Percentiles rank a stretch among this genome's conserved stretches.
phyloP scores from a whole-genome alignment of 495 filamentous ascomycete species.

The Staphylotrichum tortipilum region DNA sequence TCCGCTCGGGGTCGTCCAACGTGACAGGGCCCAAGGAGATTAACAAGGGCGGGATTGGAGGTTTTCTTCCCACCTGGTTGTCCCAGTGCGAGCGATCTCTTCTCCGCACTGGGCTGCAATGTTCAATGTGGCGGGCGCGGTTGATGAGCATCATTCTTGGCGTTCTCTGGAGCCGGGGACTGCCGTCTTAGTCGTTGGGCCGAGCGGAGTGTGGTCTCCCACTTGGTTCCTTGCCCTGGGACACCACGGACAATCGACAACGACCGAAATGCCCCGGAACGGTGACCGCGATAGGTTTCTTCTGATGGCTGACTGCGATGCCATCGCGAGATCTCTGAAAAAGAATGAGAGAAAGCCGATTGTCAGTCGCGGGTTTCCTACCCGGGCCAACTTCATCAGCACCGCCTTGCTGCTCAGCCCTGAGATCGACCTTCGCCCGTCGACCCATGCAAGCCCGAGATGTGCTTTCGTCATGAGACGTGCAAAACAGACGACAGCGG shows the following conservation, averaged over 20 bases:
- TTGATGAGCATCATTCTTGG: neutral
- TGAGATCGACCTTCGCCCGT: neutral
- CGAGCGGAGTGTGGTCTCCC: neutral
- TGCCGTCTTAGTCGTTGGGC: neutral
- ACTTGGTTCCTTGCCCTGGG: no score
- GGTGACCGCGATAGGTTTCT: no score
- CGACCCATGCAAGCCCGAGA: neutral
- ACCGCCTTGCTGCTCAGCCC: neutral
- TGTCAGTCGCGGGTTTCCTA: no score
- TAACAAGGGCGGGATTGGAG: slow-evolving; percentile 1
- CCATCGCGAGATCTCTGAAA: no score
- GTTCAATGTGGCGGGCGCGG: slow-evolving; percentile 1
- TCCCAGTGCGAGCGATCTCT: neutral
- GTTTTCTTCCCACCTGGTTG: neutral
- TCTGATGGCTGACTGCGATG: no score
- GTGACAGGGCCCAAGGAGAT: neutral
- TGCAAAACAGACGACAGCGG: slow-evolving; percentile 6
- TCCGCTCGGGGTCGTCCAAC: neutral
- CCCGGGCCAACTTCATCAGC: no score
- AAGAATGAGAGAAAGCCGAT: no score
- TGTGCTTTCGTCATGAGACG: slow-evolving; percentile 4
- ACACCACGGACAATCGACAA: no score
- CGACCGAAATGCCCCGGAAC: no score
- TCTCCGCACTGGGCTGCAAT: neutral
- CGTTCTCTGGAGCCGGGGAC: neutral